Evolutionary conservation across 1,139 yeast genomes (phyloP).

Genomic region (Torulaspora pretoriensis): DNA sequence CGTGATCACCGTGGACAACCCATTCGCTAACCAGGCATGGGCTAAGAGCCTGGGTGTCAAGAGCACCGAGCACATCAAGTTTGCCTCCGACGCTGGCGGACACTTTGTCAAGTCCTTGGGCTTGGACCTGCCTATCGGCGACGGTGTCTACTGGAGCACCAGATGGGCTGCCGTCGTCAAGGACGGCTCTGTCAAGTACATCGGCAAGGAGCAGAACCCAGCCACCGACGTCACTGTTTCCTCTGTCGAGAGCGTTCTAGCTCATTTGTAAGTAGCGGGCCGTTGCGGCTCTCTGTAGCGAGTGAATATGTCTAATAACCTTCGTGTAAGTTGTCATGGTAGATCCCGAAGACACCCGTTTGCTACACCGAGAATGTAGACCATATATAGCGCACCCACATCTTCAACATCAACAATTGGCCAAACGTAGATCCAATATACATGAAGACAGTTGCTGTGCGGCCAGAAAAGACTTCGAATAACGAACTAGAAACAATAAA

Average conservation of each 20-base stretch:
- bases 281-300: neutral
- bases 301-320: too few species aligned
- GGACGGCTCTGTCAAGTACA: slow-evolving; percentile 58
- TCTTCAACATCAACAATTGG: too few species aligned
- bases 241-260: slow-evolving; percentile 53
- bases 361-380: too few species aligned
- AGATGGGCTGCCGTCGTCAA: slow-evolving; percentile 71
- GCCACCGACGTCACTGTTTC: slow-evolving; percentile 60
- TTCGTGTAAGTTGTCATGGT: too few species aligned
- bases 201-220: slow-evolving; percentile 54
- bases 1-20: slow-evolving; percentile 74
- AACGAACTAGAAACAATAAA: slow-evolving; percentile 26
- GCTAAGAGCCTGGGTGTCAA: slow-evolving; percentile 57
- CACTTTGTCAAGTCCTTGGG: slow-evolving; percentile 61
- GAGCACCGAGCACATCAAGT: slow-evolving; percentile 47
- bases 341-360: too few species aligned
- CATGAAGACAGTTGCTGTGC: too few species aligned
- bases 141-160: slow-evolving; percentile 58
- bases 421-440: too few species aligned
- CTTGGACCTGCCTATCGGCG: slow-evolving; percentile 51
- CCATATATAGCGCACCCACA: too few species aligned
- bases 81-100: slow-evolving; percentile 71
- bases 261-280: slow-evolving; percentile 32
- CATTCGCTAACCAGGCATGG: slow-evolving; percentile 80
- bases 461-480: neutral